These are phyloP conservation scores for Lomentospora prolificans DNA, from an alignment of 2,329 filamentous ascomycete species.

Conservation along the genomic window DNA sequence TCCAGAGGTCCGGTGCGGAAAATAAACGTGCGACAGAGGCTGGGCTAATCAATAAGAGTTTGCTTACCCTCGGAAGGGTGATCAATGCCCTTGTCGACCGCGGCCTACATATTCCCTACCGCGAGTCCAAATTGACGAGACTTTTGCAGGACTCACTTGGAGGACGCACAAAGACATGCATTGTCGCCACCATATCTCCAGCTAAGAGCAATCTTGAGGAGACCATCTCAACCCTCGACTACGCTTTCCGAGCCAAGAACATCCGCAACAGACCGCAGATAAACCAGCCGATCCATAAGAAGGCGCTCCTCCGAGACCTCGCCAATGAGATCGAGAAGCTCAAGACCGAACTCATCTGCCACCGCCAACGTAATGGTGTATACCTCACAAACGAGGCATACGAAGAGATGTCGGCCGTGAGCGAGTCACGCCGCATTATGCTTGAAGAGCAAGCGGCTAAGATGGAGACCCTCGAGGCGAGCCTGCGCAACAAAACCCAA, in stretches of 20 bases:
- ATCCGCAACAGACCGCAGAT: constrained; percentile 96
- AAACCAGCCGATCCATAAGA: constrained; percentile 87
- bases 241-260: constrained; percentile 96
- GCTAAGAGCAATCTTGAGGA: constrained; percentile 94
- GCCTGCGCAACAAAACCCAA: constrained; percentile 85
- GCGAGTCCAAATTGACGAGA: constrained; percentile 93
- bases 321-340: constrained; percentile 88
- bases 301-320: constrained; percentile 82
- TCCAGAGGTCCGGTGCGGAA: constrained; percentile 90
- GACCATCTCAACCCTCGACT: constrained; percentile 95
- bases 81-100: constrained; percentile 96
- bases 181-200: constrained; percentile 92
- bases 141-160: constrained; percentile 93
- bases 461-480: constrained; percentile 84
- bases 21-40: constrained; percentile 96
- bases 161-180: constrained; percentile 93
- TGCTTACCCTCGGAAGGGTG: constrained; percentile 87
- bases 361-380: constrained; percentile 86
- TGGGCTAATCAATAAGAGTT: constrained; percentile 94
- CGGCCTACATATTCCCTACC: constrained; percentile 76
- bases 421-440: constrained; percentile 82
- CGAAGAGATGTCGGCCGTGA: constrained; percentile 84
- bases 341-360: constrained; percentile 87
- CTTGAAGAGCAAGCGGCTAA: constrained; percentile 87
- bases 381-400: constrained; percentile 84